phyloP scores from a whole-genome alignment of 2,329 filamentous ascomycete genomes.

The Davidsoniella neocaledoniae region DNA sequence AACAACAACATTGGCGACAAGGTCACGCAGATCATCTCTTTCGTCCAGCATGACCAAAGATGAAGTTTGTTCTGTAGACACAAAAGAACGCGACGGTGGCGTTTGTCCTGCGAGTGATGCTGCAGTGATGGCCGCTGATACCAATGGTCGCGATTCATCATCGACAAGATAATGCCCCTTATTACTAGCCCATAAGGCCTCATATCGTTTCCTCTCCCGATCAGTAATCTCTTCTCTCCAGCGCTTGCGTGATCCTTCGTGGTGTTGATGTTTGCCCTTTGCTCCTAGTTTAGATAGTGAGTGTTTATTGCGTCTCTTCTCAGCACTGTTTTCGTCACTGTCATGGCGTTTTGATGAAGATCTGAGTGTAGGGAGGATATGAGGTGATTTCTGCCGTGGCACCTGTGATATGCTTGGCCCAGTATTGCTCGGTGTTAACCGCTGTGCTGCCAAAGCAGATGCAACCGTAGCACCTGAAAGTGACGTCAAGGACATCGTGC shows the following conservation, averaged over 20 bases:
- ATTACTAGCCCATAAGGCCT: slow-evolving; percentile 74
- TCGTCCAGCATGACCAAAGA: slow-evolving; percentile 2
- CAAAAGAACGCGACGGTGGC: background rate
- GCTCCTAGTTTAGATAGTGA: slow-evolving; percentile 26
- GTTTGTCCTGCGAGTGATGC: background rate
- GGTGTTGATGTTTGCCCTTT: slow-evolving; percentile 48
- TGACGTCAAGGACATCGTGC: slow-evolving; percentile 38
- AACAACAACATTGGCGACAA: slow-evolving; percentile 51
- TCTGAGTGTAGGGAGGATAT: slow-evolving; percentile 18
- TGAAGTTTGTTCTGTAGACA: slow-evolving; percentile 1
- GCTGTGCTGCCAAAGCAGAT: slow-evolving; percentile 52
- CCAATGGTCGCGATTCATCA: slow-evolving; percentile 13
- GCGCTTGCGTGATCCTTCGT: slow-evolving; percentile 56
- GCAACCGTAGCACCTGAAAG: slow-evolving; percentile 62
- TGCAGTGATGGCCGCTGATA: slow-evolving; percentile 1
- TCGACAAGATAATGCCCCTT: slow-evolving; percentile 36
- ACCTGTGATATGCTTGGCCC: slow-evolving; percentile 1
- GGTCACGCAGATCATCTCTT: slow-evolving; percentile 23
- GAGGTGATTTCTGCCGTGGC: slow-evolving; percentile 15
- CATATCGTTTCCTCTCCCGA: slow-evolving; percentile 61
- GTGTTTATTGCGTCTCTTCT: slow-evolving; percentile 30
- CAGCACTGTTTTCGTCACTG: slow-evolving; percentile 35
- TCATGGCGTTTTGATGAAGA: background rate
- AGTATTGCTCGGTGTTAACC: slow-evolving; percentile 27
- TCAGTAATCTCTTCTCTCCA: slow-evolving; percentile 63